These are phyloP conservation scores for Corymbia maculata DNA, from an alignment of 345 rosid species.

Conservation along the genomic window DNA sequence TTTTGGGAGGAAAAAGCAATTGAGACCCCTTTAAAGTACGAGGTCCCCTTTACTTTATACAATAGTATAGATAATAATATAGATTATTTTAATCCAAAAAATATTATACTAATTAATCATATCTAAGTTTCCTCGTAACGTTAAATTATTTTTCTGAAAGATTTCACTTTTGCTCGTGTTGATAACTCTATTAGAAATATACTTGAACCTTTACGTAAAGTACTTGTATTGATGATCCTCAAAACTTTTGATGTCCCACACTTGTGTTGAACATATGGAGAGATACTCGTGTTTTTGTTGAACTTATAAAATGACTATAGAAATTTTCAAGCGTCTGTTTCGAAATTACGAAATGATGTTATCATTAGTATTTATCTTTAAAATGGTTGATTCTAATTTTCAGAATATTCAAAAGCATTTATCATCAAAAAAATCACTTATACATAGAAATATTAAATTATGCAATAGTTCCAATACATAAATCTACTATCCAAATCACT, in stretches of 20 bases:
- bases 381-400: neutral
- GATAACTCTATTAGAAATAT: neutral
- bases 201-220: neutral
- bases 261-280: neutral
- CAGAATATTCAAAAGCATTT: neutral
- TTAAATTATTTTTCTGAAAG: neutral
- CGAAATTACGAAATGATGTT: accelerated
- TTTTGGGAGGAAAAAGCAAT: neutral
- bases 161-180: neutral
- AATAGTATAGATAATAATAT: neutral
- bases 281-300: neutral
- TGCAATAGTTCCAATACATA: neutral
- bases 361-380: neutral
- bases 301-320: neutral
- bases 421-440: neutral
- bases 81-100: neutral
- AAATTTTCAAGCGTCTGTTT: neutral
- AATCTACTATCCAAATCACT: neutral
- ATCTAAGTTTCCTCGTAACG: neutral
- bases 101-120: neutral
- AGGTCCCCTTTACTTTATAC: neutral
- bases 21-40: neutral
- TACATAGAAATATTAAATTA: neutral
- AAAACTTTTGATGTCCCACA: neutral
- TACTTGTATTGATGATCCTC: neutral